These are phyloP conservation scores for Scheffersomyces quercinus DNA, from an alignment of 1,139 yeast species.

Conservation along the genomic window DNA sequence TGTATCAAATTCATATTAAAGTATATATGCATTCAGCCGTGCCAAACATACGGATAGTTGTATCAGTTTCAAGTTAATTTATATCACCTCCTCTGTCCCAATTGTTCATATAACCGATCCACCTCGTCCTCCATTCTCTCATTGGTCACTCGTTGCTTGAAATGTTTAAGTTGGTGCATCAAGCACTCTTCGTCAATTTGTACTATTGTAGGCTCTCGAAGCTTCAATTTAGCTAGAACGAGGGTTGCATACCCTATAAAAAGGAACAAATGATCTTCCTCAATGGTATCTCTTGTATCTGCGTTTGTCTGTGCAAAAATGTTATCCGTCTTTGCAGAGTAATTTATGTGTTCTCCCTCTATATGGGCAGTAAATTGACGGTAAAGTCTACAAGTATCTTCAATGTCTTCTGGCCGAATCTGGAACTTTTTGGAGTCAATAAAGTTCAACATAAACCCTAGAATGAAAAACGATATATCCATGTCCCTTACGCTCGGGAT, in stretches of 20 bases:
- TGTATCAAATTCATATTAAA: no score
- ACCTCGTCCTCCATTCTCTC: conserved; percentile 5
- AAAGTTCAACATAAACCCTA: conserved; percentile 7
- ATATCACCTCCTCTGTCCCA: no score
- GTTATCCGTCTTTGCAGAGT: no score
- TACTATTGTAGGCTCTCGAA: background rate
- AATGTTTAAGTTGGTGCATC: conserved; percentile 2
- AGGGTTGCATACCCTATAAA: conserved; percentile 14
- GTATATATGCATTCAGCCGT: no score
- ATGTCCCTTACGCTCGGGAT: background rate
- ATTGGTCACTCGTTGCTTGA: conserved; percentile 5
- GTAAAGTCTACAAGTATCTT: background rate
- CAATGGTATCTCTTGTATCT: background rate
- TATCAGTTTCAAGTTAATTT: no score
- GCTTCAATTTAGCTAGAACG: conserved; percentile 11
- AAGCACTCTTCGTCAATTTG: conserved; percentile 1
- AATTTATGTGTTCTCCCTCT: no score
- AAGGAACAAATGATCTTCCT: conserved; percentile 10
- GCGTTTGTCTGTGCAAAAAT: no score
- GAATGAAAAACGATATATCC: conserved; percentile 8
- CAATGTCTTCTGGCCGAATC: conserved; percentile 1
- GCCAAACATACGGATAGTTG: no score
- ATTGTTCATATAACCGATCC: background rate
- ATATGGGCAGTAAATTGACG: no score
- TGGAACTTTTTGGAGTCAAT: conserved; percentile 2